These are phyloP conservation scores for Penicillium sp. DNA, from an alignment of 2,329 filamentous ascomycete species.

Conservation along the genomic window DNA sequence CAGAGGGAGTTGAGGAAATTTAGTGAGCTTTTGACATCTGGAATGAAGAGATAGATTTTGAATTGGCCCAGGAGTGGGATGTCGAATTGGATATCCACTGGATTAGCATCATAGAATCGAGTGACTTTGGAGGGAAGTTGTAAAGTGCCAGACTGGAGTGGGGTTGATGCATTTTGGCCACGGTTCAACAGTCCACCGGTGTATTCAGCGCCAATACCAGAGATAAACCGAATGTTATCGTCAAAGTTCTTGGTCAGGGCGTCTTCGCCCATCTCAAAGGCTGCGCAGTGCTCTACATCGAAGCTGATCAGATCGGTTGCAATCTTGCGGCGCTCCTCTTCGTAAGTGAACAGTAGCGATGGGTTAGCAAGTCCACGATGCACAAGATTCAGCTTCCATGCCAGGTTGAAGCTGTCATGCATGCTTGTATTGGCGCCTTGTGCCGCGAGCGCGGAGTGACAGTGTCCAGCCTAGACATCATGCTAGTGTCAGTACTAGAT, in stretches of 20 bases:
- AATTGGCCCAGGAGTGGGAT: slow-evolving; percentile 77
- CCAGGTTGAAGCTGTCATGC: slow-evolving; percentile 37
- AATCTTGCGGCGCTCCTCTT: slow-evolving; percentile 31
- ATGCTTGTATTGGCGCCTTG: slow-evolving; percentile 39
- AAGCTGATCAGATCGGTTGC: slow-evolving; percentile 33
- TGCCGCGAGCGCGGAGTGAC: slow-evolving; percentile 32
- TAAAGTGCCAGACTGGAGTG: slow-evolving; percentile 44
- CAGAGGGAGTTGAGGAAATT: slow-evolving; percentile 62
- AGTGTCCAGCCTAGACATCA: slow-evolving; percentile 26
- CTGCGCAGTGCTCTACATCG: slow-evolving; percentile 47
- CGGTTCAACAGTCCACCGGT: slow-evolving; percentile 61
- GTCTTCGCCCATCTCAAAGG: slow-evolving; percentile 59
- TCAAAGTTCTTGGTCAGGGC: slow-evolving; percentile 67
- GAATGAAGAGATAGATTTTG: slow-evolving; percentile 69
- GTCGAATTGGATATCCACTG: slow-evolving; percentile 73
- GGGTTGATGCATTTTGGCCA: slow-evolving; percentile 28
- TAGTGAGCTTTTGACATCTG: slow-evolving; percentile 56
- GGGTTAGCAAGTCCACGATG: slow-evolving; percentile 24
- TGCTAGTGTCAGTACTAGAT: neutral
- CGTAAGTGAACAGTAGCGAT: slow-evolving; percentile 28
- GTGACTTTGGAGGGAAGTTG: slow-evolving; percentile 69
- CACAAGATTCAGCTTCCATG: slow-evolving; percentile 36
- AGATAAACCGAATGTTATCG: slow-evolving; percentile 70
- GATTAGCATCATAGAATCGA: slow-evolving; percentile 74
- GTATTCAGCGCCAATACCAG: slow-evolving; percentile 69